A percentile compares a stretch with the other conserved stretches of the same genome.
phyloP scores from a whole-genome alignment of 2,329 filamentous ascomycete species.

The Sordariomycetes sp. region DNA sequence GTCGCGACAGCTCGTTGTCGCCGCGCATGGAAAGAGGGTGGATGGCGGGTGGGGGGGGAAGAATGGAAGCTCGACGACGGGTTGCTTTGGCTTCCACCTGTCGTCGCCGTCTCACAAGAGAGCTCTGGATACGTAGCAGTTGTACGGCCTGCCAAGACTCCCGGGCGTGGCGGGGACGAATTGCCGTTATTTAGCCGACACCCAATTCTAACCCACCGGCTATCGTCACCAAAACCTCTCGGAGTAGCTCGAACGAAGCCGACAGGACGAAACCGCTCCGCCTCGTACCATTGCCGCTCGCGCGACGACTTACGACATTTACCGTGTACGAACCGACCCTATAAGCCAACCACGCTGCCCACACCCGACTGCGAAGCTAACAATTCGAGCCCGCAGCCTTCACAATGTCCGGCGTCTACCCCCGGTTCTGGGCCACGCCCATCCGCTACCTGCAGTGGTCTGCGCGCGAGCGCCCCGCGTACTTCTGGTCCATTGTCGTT shows the following conservation, averaged over 20 bases:
- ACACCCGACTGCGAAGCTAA: too few relatives aligned
- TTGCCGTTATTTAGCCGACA: background rate
- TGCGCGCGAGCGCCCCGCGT: conserved; percentile 73
- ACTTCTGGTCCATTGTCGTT: conserved; percentile 76
- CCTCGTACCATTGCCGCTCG: background rate
- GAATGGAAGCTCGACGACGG: background rate
- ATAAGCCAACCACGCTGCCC: too few relatives aligned
- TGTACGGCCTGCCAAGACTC: background rate
- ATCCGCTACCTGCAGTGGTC: conserved; percentile 82
- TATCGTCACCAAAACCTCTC: conserved; percentile 1
- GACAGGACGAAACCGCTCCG: background rate
- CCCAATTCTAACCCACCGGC: background rate
- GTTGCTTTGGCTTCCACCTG: background rate
- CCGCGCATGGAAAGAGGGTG: conserved; percentile 6
- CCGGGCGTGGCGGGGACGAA: background rate
- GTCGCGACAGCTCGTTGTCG: conserved; percentile 8
- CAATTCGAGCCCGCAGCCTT: background rate
- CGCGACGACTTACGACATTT: background rate
- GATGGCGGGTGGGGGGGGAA: background rate
- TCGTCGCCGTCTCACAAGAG: background rate
- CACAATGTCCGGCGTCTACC: conserved; percentile 14
- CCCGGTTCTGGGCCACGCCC: conserved; percentile 75
- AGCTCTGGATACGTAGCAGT: conserved; percentile 13
- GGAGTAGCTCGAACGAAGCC: background rate
- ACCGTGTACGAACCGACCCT: background rate